phyloP scores from a whole-genome alignment of 2,329 filamentous ascomycete genomes.

The Phoma sp. region DNA sequence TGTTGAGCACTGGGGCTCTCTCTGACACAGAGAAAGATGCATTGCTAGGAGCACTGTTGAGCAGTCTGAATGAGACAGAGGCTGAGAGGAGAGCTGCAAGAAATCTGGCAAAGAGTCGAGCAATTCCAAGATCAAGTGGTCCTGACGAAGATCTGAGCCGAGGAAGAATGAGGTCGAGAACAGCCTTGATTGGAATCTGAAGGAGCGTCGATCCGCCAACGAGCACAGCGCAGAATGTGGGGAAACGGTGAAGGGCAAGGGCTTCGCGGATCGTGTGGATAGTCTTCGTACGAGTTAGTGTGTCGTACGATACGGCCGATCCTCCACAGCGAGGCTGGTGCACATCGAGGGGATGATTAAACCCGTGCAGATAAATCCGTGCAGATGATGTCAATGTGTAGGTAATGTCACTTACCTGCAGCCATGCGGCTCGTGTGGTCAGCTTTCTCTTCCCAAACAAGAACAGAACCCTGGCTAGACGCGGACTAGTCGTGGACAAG shows the following conservation, averaged over 20 bases:
- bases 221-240: conserved; percentile 60
- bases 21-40: neutral
- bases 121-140: neutral
- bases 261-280: conserved; percentile 47
- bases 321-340: neutral
- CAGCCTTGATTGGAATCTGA: conserved; percentile 39
- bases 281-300: conserved; percentile 12
- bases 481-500: conserved; percentile 36
- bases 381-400: no score
- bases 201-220: conserved; percentile 61
- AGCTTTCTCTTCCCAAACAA: conserved; percentile 28
- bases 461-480: conserved; percentile 29
- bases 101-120: conserved; percentile 46
- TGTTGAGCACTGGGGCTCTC: conserved; percentile 12
- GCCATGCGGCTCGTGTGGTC: conserved; percentile 23
- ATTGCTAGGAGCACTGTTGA: conserved; percentile 52
- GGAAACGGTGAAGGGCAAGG: conserved; percentile 57
- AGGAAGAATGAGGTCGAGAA: conserved; percentile 17
- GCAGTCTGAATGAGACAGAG: conserved; percentile 57
- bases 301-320: neutral
- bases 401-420: conserved; percentile 29
- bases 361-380: neutral
- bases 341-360: no score
- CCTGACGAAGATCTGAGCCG: conserved; percentile 21
- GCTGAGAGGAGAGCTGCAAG: conserved; percentile 57